These are phyloP conservation scores for Exophiala alcalophila DNA, from an alignment of 2,329 filamentous ascomycete genomes.

Conservation along the genomic window DNA sequence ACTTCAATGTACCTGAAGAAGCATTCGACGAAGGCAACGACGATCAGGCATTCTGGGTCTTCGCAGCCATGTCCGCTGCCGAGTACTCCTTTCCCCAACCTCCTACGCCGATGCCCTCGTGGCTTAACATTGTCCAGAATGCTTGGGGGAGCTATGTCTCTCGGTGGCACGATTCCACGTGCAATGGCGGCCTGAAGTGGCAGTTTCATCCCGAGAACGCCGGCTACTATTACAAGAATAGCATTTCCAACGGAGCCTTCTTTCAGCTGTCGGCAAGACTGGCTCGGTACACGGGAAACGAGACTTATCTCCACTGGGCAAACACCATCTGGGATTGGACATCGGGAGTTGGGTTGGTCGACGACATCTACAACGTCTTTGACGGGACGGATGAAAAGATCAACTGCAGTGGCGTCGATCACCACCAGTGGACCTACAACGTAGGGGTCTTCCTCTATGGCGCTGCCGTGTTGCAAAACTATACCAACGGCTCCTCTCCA, in stretches of 20 bases:
- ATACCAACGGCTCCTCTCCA: conserved; percentile 56
- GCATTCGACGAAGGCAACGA: conserved; percentile 54
- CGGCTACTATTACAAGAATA: conserved; percentile 71
- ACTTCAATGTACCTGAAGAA: conserved; percentile 57
- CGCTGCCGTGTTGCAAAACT: conserved; percentile 45
- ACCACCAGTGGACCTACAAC: conserved; percentile 66
- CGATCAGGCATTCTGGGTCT: conserved; percentile 69
- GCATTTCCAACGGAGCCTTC: conserved; percentile 73
- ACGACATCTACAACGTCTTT: conserved; percentile 61
- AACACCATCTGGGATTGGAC: conserved; percentile 63
- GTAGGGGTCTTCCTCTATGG: conserved; percentile 57
- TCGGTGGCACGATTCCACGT: conserved; percentile 67
- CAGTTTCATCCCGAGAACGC: conserved; percentile 77
- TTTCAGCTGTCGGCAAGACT: conserved; percentile 77
- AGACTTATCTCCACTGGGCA: conserved; percentile 63
- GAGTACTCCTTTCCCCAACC: conserved; percentile 63
- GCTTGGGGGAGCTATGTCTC: conserved; percentile 68
- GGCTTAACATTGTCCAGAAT: conserved; percentile 58
- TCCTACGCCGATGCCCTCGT: conserved; percentile 38
- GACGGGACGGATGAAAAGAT: conserved; percentile 56
- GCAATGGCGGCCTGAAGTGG: conserved; percentile 73
- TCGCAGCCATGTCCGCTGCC: conserved; percentile 65
- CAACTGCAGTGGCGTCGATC: conserved; percentile 61
- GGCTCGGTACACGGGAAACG: conserved; percentile 62
- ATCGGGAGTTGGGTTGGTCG: conserved; percentile 54